These are phyloP conservation scores for Papilionanthe hybrid DNA, from an alignment of 116 monocot species.

Conservation along the genomic window DNA sequence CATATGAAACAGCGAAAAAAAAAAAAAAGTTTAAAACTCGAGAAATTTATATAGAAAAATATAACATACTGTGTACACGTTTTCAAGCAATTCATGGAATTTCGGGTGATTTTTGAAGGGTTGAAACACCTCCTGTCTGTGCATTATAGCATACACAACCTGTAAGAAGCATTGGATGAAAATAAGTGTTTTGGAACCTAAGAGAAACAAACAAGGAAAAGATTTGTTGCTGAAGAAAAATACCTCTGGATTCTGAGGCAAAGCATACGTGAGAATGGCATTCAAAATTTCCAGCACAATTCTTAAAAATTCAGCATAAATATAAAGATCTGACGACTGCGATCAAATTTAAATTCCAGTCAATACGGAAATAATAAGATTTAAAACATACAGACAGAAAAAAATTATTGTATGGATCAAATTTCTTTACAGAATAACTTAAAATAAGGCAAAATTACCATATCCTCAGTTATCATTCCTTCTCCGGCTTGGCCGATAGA, in stretches of 20 bases:
- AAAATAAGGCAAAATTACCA: conserved; percentile 38
- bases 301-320: conserved; percentile 88
- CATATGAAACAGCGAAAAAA: background rate
- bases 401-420: background rate
- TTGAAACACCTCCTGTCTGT: conserved; percentile 80
- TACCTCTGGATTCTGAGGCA: conserved; percentile 96
- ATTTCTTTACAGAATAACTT: background rate
- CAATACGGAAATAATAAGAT: conserved; percentile 17
- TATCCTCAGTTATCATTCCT: conserved; percentile 48
- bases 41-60: background rate
- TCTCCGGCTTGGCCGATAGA: conserved; percentile 36
- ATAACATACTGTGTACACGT: conserved; percentile 70
- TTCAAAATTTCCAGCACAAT: conserved; percentile 95
- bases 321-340: conserved; percentile 95
- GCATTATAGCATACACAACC: conserved; percentile 99
- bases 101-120: conserved; percentile 96
- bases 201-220: background rate
- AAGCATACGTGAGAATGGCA: conserved; percentile 86
- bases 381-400: background rate
- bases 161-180: conserved; percentile 17
- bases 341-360: conserved; percentile 7
- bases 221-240: background rate
- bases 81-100: conserved; percentile 89
- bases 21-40: background rate
- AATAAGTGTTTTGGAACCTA: conserved; percentile 5